Evolutionary conservation across 768 basidiomycete genomes (phyloP), one percentile per base, ranked within the genome.

Genomic region (Daedalea quercina): DNA sequence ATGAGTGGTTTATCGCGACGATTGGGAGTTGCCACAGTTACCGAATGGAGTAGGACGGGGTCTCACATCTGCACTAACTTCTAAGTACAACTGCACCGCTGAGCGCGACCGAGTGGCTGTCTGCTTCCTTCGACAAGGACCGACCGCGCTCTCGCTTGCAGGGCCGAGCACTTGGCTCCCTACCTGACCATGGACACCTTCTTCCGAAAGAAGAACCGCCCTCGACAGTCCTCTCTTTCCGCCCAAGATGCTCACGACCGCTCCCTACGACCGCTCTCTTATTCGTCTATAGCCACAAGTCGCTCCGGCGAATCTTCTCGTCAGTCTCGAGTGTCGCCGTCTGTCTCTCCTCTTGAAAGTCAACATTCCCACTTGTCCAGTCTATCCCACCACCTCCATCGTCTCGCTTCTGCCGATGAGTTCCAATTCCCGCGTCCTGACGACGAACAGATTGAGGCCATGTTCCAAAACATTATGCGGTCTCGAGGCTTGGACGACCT

Each of bases 361-460:
- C 75, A 77, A 51, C 74, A 80, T 58, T 71, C 79, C 25, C 80
- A 84, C 54, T 76, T 80, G 63, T 73, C 74, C 56, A 76, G 78
- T 61, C 56, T 63, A 42, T 61, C 64, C 41, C 60, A 63, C 44
- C 61, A 63, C 51, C 35, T 67, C 19, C 65, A 68, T 45, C 74
- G 76, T 42, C 70, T 72, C 54, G 62, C 66, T 17, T 52, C 68
- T 33, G 70, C 76, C 42, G 79, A 81, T 19, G 80, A 80, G 43
- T 94, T 94, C 63, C 54, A 75, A 51, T 90, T 93, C 53, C 82
- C 86, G 7, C 79, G 89, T 12, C 95, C 95, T 2, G 76, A 80
- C 9, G 84, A 90, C 54, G 78, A 81, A 43, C 86, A 92, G 51
- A 85, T 98, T 23, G 85, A 94, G 65, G 73, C 68, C 3, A 71